Base-by-base conservation (phyloP, 805 yeast genomes). In the Myxozyma neotropica region DNA sequence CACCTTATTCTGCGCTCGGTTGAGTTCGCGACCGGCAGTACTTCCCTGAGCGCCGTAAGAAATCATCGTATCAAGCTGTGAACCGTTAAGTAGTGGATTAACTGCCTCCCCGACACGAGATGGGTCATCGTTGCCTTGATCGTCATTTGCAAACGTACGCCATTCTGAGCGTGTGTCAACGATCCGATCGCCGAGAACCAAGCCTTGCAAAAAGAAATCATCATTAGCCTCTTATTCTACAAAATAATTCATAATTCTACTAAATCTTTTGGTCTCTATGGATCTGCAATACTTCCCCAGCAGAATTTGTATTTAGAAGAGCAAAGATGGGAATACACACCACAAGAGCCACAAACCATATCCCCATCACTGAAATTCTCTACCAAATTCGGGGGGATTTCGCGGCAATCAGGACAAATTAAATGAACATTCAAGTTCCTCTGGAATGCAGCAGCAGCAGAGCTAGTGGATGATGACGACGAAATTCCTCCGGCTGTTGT, bases 81-180 rank as follows among this genome's bases (percentile, higher is more conserved):
- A 93, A 21, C 95, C 88, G 70, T 92, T 97, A 67, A 94, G 80
- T 55, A 92, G 77, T 8, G 97, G 97, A 72, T 92, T 92, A 17
- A 91, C 86, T 4, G 97, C 97, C 72, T 92, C 97, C 74, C 99
- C 99, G 64, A 93, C 99, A 88, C 99, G 98, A 66, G 94, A 86
- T 3, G 99, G 99, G 73, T 93, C 99, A 74, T 91, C 97, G 69
- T 96, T 96, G 68, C 93, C 94, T 73, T 93, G 98, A 74, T 93
- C 99, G 73, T 93, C 99, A 72, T 94, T 94, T 60, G 95, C 87
- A 73, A 93, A 93, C 1, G 99, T 94, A 78, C 99, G 88, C 99
- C 99, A 93, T 78, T 93, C 99, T 0, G 97, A 89, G 67, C 98
- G 81, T 3, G 96, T 92, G 70, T 93, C 99, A 31, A 93, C 96